phyloP scores from a whole-genome alignment of 2,329 filamentous ascomycete genomes.

The Ceratocystiopsis sp. region DNA sequence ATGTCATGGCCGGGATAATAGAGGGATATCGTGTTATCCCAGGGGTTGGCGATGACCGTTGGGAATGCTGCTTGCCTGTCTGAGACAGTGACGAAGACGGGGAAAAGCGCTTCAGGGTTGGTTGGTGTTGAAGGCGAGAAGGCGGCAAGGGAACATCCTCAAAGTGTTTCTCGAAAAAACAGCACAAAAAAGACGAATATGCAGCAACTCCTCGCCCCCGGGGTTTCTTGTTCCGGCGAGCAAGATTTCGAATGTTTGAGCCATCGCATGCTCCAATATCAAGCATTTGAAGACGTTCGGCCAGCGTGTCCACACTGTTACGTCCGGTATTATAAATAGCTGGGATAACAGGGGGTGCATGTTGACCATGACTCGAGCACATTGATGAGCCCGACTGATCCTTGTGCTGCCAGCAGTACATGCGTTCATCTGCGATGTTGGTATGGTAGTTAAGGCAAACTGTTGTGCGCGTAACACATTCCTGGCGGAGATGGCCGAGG shows the following conservation, averaged over 20 bases:
- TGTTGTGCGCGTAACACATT: too few species aligned
- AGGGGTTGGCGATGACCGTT: constrained; percentile 13
- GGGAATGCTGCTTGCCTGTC: too few species aligned
- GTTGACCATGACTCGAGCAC: too few species aligned
- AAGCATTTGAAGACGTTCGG: constrained; percentile 41
- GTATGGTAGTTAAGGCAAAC: too few species aligned
- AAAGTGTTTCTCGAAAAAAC: constrained; percentile 33
- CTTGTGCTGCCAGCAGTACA: constrained; percentile 92
- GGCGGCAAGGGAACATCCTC: constrained; percentile 24
- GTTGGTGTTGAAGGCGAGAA: constrained; percentile 27
- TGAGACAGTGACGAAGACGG: not conserved
- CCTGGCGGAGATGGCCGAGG: constrained; percentile 28
- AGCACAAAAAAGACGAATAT: constrained; percentile 21
- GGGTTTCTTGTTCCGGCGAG: too few species aligned
- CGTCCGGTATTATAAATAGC: constrained; percentile 22
- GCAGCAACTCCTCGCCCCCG: too few species aligned
- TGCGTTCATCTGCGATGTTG: constrained; percentile 27
- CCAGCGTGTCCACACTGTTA: constrained; percentile 73
- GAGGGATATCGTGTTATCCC: constrained; percentile 35
- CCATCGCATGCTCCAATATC: too few species aligned
- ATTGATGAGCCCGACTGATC: constrained; percentile 46
- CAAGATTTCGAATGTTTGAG: too few species aligned
- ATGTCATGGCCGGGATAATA: constrained; percentile 51
- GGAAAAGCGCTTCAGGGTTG: constrained; percentile 20
- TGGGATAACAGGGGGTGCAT: too few species aligned